phyloP scores from a whole-genome alignment of 768 basidiomycete genomes.

The Tephrocybe sp. region DNA sequence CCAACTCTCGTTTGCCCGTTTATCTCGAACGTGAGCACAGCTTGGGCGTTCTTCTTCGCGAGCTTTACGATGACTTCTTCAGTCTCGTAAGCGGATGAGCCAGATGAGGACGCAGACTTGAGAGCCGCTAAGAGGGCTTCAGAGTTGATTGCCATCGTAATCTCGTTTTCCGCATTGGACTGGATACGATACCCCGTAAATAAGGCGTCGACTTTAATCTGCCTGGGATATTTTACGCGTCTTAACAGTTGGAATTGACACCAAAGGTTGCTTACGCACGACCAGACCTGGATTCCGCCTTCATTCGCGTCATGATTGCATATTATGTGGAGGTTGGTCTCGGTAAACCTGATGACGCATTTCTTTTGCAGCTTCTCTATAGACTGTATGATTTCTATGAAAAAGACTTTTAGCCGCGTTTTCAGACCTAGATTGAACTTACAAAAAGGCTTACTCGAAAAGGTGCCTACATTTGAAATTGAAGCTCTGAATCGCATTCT shows the following conservation, averaged over 20 bases:
- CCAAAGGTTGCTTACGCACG: conserved; percentile 25
- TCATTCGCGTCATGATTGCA: conserved; percentile 80
- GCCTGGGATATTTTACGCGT: conserved; percentile 31
- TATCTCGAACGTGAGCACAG: conserved; percentile 78
- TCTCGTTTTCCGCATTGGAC: conserved; percentile 82
- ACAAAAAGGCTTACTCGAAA: conserved; percentile 46
- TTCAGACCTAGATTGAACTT: background rate
- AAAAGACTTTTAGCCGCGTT: conserved; percentile 1
- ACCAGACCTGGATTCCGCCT: conserved; percentile 88
- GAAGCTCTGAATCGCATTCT: conserved; percentile 70
- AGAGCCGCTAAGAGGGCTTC: conserved; percentile 77
- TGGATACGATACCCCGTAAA: conserved; percentile 83
- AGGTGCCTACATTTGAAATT: conserved; percentile 57
- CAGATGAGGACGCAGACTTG: conserved; percentile 56
- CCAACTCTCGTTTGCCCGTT: conserved; percentile 63
- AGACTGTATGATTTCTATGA: conserved; percentile 72
- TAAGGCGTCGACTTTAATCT: conserved; percentile 65
- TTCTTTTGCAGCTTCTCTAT: conserved; percentile 83
- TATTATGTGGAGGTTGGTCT: conserved; percentile 76
- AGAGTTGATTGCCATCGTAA: conserved; percentile 69
- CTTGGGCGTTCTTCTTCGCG: conserved; percentile 82
- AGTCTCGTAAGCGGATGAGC: conserved; percentile 45
- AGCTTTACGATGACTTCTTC: conserved; percentile 80
- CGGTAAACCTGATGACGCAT: conserved; percentile 80
- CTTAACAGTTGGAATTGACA: background rate